These are phyloP conservation scores for Pulicaria dysenterica DNA, from an alignment of 129 eudicot genomes.

Conservation along the genomic window DNA sequence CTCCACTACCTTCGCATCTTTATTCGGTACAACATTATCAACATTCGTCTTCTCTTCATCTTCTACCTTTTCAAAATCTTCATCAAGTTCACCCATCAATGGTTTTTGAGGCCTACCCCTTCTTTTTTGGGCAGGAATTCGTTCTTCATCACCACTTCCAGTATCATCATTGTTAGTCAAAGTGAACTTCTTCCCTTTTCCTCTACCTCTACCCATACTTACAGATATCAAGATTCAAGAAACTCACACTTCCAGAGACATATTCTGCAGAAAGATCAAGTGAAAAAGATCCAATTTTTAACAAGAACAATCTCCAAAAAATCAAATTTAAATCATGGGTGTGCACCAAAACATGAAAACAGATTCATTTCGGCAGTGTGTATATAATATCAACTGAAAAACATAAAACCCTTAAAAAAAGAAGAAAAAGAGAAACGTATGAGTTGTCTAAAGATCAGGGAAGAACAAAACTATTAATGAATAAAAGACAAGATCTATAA, in stretches of 20 bases:
- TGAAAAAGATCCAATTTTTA: constrained; percentile 8
- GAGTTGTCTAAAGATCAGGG: constrained; percentile 5
- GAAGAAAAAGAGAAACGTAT: neutral
- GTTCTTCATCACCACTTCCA: constrained; percentile 74
- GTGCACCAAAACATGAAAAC: neutral
- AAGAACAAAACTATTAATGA: constrained; percentile 5
- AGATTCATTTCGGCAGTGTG: neutral
- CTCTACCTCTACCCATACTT: constrained; percentile 74
- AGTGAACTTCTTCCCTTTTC: constrained; percentile 63
- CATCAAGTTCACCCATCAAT: constrained; percentile 52
- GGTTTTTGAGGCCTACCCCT: constrained; percentile 79
- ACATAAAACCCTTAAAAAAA: constrained; percentile 8
- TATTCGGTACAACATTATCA: constrained; percentile 24
- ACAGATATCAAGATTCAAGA: constrained; percentile 33
- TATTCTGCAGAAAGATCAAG: constrained; percentile 35
- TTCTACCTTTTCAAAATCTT: constrained; percentile 44
- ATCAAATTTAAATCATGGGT: constrained; percentile 9
- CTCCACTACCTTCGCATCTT: constrained; percentile 35
- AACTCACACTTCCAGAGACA: constrained; percentile 7
- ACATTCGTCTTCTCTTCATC: constrained; percentile 46
- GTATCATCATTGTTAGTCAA: constrained; percentile 56
- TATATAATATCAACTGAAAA: neutral
- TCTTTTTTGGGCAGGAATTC: constrained; percentile 64
- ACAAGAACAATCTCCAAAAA: constrained; percentile 9
- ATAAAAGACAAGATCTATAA: constrained; percentile 23